Percentiles rank a stretch among this genome's conserved stretches.
These are phyloP conservation scores for Geranium rotundifolium DNA, from an alignment of 345 rosid species.

Conservation along the genomic window DNA sequence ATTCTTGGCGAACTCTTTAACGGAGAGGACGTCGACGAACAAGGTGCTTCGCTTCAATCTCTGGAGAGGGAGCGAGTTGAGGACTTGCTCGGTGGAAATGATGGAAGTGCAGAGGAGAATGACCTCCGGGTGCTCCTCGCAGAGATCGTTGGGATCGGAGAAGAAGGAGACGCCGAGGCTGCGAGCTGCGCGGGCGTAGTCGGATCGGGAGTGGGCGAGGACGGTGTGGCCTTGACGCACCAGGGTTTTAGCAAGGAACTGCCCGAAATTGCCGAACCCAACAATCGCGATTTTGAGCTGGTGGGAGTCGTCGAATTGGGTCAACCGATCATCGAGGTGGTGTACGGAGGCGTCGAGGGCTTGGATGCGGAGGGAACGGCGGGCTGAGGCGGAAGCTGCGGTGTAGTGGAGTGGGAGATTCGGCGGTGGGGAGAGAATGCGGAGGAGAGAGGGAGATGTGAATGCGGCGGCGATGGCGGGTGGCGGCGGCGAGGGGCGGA, in stretches of 20 bases:
- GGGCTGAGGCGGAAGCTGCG: no score
- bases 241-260: slow-evolving; percentile 60
- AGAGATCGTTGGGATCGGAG: slow-evolving; percentile 31
- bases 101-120: slow-evolving; percentile 58
- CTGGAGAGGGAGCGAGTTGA: slow-evolving; percentile 56
- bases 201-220: slow-evolving; percentile 54
- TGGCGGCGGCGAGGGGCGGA: no score
- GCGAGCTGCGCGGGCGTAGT: slow-evolving; percentile 31
- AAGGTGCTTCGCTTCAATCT: slow-evolving; percentile 74
- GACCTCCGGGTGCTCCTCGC: slow-evolving; percentile 49
- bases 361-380: no score
- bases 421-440: no score
- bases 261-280: slow-evolving; percentile 81
- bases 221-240: slow-evolving; percentile 52
- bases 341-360: no score
- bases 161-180: slow-evolving; percentile 47
- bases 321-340: no score
- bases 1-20: slow-evolving; percentile 65
- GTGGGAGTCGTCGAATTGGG: no score
- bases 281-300: slow-evolving; percentile 51
- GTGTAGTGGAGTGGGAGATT: no score
- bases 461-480: no score
- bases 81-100: slow-evolving; percentile 53
- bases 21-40: slow-evolving; percentile 83
- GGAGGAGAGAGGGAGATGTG: no score